phyloP scores from a whole-genome alignment of 371 early-diverging fungal genomes.

The Apophysomyces ossiformis region DNA sequence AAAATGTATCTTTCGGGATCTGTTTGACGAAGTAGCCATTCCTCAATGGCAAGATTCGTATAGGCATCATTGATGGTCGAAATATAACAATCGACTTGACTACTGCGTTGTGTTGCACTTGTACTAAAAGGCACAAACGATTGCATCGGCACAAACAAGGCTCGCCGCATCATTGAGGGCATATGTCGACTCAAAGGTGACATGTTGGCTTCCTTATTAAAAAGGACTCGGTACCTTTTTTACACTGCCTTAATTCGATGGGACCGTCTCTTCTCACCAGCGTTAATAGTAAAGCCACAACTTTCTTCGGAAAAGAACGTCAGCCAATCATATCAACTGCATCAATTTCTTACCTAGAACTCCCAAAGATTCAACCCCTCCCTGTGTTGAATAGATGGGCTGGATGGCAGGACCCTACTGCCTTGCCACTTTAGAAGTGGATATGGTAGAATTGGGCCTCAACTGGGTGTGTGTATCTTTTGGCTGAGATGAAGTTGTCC shows the following conservation, averaged over 20 bases:
- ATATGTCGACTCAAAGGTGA: neutral
- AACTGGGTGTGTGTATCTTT: no score
- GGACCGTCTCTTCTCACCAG: no score
- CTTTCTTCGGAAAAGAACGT: neutral
- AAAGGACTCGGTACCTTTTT: neutral
- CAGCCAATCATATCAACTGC: neutral
- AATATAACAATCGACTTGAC: conserved; percentile 54
- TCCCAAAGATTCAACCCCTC: no score
- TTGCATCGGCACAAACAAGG: neutral
- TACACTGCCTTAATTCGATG: neutral
- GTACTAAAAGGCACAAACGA: conserved; percentile 9
- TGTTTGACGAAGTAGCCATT: conserved; percentile 79
- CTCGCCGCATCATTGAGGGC: neutral
- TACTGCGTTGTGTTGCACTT: neutral
- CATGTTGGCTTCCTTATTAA: neutral
- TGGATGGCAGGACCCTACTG: no score
- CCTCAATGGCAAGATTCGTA: conserved; percentile 92
- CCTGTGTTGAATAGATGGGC: no score
- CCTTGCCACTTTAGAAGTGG: no score
- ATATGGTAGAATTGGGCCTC: no score
- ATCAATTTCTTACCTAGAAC: no score
- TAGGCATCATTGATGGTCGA: conserved; percentile 81
- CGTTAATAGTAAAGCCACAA: neutral
- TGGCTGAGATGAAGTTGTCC: no score
- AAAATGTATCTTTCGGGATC: conserved; percentile 71